Evolutionary conservation across 2,329 filamentous ascomycete genomes (phyloP).

Genomic region (Colletotrichum limetticola): DNA sequence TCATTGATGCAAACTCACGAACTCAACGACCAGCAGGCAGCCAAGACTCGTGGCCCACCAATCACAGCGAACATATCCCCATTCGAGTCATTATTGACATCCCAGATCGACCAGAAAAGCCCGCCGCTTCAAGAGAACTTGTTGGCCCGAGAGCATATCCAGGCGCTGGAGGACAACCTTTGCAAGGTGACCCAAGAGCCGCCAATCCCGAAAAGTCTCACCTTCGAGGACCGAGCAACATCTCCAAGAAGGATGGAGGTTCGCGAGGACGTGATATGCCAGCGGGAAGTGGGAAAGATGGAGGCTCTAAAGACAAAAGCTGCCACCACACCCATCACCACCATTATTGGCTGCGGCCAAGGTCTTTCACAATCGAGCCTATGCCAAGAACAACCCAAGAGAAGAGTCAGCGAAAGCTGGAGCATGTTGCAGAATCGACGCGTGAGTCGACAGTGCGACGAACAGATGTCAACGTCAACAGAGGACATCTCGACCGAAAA

Average conservation of each 20-base stretch:
- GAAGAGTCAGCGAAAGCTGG: conserved; percentile 13
- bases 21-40: not conserved
- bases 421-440: conserved; percentile 20
- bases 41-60: conserved; percentile 25
- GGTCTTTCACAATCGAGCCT: conserved; percentile 10
- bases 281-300: not conserved
- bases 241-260: not conserved
- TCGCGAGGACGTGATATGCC: too few relatives aligned
- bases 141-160: conserved; percentile 22
- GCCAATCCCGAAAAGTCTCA: not conserved
- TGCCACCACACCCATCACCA: conserved; percentile 71
- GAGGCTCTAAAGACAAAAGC: conserved; percentile 40
- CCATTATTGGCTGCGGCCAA: conserved; percentile 66
- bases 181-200: not conserved
- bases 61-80: conserved; percentile 52
- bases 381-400: not conserved
- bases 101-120: conserved; percentile 37
- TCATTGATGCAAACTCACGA: not conserved
- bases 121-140: conserved; percentile 15
- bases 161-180: not conserved
- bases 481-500: conserved; percentile 10
- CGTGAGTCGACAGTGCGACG: conserved; percentile 2
- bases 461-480: conserved; percentile 28
- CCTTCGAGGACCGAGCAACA: not conserved
- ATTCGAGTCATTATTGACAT: conserved; percentile 44